phyloP scores from a whole-genome alignment of 202 grass and related monocot genomes.

The Dendrocalamus latiflorus region DNA sequence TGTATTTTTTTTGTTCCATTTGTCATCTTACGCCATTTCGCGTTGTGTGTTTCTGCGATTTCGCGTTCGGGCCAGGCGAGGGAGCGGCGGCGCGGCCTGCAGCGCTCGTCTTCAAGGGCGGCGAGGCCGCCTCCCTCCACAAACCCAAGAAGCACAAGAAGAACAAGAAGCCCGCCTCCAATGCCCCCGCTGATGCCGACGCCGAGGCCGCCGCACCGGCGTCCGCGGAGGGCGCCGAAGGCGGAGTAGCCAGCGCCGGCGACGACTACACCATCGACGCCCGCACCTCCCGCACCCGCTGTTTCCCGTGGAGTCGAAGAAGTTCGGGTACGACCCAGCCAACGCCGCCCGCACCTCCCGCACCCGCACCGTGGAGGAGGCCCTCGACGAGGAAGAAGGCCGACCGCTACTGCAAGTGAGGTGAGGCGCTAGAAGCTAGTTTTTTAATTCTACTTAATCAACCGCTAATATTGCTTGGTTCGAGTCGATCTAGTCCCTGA shows the following conservation, averaged over 20 bases:
- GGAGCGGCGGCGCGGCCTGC: too few relatives aligned
- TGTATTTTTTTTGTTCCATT: background rate
- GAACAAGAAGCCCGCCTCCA: slow-evolving; percentile 47
- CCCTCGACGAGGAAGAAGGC: too few relatives aligned
- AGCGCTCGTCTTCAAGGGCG: slow-evolving; percentile 99
- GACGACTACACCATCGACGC: slow-evolving; percentile 95
- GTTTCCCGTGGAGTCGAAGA: slow-evolving; percentile 89
- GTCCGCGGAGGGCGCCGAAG: slow-evolving; percentile 13
- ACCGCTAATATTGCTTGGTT: slow-evolving; percentile 11
- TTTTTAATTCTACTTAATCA: too few relatives aligned
- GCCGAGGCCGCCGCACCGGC: background rate
- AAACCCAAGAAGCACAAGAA: slow-evolving; percentile 87
- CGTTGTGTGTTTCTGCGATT: background rate
- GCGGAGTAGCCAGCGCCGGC: slow-evolving; percentile 6
- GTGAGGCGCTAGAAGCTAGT: too few relatives aligned
- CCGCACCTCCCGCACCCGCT: too few relatives aligned
- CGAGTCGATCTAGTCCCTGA: background rate
- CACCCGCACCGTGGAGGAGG: too few relatives aligned
- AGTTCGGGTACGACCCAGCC: slow-evolving; percentile 80
- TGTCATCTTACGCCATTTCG: background rate
- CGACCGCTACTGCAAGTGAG: too few relatives aligned
- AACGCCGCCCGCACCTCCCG: too few relatives aligned
- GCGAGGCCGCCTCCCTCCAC: slow-evolving; percentile 67
- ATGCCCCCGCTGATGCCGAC: background rate
- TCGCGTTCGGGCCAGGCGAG: too few relatives aligned